Evolutionary conservation across 768 basidiomycete species (phyloP).

Genomic region (Tephrocybe sp.): DNA sequence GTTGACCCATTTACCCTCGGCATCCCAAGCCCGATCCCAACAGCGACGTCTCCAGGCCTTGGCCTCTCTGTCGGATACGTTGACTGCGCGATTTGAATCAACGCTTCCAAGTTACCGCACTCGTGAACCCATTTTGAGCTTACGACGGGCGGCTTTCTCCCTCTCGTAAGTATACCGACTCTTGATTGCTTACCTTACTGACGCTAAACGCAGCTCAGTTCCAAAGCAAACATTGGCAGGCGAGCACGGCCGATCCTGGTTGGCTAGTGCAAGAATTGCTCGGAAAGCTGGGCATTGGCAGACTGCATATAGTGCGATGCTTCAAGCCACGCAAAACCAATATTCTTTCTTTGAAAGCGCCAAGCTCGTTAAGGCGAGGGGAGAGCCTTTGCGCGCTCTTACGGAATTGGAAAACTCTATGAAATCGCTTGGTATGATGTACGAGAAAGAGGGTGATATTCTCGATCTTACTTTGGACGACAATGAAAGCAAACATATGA

Average conservation of each 20-base stretch:
- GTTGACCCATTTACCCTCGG: conserved; percentile 34
- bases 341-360: conserved; percentile 90
- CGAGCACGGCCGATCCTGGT: conserved; percentile 84
- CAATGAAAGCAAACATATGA: conserved; percentile 47
- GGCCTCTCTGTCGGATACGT: conserved; percentile 41
- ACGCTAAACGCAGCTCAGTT: conserved; percentile 24
- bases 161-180: conserved; percentile 47
- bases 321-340: conserved; percentile 80
- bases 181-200: neutral
- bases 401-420: conserved; percentile 82
- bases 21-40: conserved; percentile 33
- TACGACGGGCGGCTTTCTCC: conserved; percentile 82
- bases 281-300: conserved; percentile 94
- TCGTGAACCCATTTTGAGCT: conserved; percentile 85
- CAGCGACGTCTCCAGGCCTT: conserved; percentile 33
- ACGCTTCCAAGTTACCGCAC: conserved; percentile 86
- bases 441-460: conserved; percentile 33
- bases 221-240: conserved; percentile 37
- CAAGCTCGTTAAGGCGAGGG: conserved; percentile 76
- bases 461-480: conserved; percentile 61
- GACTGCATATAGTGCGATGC: conserved; percentile 92
- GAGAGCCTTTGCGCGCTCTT: conserved; percentile 81
- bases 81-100: conserved; percentile 67
- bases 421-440: conserved; percentile 46
- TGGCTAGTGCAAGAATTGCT: conserved; percentile 92